Base-by-base conservation (phyloP, 768 basidiomycete species). In the Harrya chromipes region DNA sequence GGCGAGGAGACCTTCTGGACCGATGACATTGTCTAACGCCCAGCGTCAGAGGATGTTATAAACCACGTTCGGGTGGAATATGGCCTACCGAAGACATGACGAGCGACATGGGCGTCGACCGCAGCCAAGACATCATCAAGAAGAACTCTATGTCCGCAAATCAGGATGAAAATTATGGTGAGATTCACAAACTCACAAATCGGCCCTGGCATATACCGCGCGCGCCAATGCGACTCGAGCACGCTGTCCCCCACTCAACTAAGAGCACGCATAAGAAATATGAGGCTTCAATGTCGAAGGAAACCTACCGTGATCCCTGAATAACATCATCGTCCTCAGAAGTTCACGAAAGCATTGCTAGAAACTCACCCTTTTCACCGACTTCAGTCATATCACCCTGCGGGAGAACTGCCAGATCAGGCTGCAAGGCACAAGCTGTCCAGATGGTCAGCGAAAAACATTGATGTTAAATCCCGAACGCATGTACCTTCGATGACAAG, bases 61-160 rank as follows among this genome's bases (percentile, higher is more conserved):
- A 27, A 33, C 1, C 10, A 24, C 21, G 9, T 47, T 1, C 16
- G 40, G 23, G 16, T 8, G 13, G 20, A 10, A 7, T 6, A 54
- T 31, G 9, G 7, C 51, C 9, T 57, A 87, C 88, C 85, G 55
- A 92, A 93, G 13, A 94, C 75, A 63, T 94, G 91, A 4, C 87
- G 81, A 13, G 88, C 89, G 33, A 92, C 90, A 66, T 92, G 90
- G n/a, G 86, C 82, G 58, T 90, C 89, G 6, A 90, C 84, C 14
- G 87, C 87, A 23, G 90, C 85, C 29, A 97, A 76, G 36, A 92
- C 92, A 54, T 98, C 94, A 57, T 97, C 95, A 6, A 97, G 75
- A 2, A 97, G 77, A 41, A 87, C 72, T 27, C 85, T 87, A 50
- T 12, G 4, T 2, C 4, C 1, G 34, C 5, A 17, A 13, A 37